phyloP scores from a whole-genome alignment of 140 eudicot species.

The Ambrosia hybrid region DNA sequence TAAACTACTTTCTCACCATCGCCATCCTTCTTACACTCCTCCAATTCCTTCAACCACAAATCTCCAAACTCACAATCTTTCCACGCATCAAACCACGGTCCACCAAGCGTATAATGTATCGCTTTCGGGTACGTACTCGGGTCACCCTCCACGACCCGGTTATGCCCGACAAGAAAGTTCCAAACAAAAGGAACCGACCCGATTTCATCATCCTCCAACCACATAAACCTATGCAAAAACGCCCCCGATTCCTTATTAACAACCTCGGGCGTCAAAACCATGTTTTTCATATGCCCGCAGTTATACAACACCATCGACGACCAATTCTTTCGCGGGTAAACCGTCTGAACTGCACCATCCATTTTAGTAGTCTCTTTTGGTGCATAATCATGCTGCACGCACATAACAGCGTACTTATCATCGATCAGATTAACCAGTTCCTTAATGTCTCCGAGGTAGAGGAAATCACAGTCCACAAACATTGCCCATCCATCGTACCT shows the following conservation, averaged over 20 bases:
- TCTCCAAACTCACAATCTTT: slow-evolving; percentile 90
- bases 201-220: slow-evolving; percentile 89
- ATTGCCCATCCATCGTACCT: slow-evolving; percentile 87
- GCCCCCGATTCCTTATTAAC: slow-evolving; percentile 82
- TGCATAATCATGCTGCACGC: slow-evolving; percentile 91
- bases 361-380: slow-evolving; percentile 94
- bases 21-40: slow-evolving; percentile 48
- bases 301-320: slow-evolving; percentile 96
- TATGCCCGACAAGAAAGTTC: slow-evolving; percentile 97
- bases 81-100: slow-evolving; percentile 99
- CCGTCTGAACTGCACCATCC: slow-evolving; percentile 96
- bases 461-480: slow-evolving; percentile 94
- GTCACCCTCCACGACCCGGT: slow-evolving; percentile 69
- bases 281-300: slow-evolving; percentile 80
- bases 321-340: slow-evolving; percentile 95
- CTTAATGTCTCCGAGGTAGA: slow-evolving; percentile 71
- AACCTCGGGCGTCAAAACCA: slow-evolving; percentile 70
- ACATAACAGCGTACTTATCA: slow-evolving; percentile 85
- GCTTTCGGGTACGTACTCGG: slow-evolving; percentile 72
- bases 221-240: slow-evolving; percentile 82
- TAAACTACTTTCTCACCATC: slow-evolving; percentile 26
- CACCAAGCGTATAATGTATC: slow-evolving; percentile 90
- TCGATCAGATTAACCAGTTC: slow-evolving; percentile 63
- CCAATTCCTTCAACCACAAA: slow-evolving; percentile 76
- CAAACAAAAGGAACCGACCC: slow-evolving; percentile 91